Conservation (phyloP, 1,284 basidiomycete genomes). For the Apiotrichum laibachii region DNA sequence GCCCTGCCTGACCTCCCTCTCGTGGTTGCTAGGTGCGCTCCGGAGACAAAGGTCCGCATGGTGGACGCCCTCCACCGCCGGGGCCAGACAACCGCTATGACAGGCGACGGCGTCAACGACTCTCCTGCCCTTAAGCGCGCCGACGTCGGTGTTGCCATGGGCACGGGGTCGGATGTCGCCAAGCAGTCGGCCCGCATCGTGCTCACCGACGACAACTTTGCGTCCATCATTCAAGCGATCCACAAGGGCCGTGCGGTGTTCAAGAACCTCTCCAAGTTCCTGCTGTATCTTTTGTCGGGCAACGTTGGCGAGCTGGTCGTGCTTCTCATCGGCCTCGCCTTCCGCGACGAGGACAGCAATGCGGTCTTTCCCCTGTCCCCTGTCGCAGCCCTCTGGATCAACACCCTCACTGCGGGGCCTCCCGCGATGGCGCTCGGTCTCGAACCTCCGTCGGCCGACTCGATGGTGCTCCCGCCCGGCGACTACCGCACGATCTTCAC, state of each 20-base stretch:
- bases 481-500: slow-evolving; percentile 59
- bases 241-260: slow-evolving; percentile 61
- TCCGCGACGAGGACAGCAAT: slow-evolving; percentile 59
- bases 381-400: slow-evolving; percentile 64
- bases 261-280: slow-evolving; percentile 53
- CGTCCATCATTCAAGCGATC: slow-evolving; percentile 65
- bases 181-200: slow-evolving; percentile 62
- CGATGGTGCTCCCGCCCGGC: slow-evolving; percentile 61
- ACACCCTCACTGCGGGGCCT: slow-evolving; percentile 56
- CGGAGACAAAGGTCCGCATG: slow-evolving; percentile 59
- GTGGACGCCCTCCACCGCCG: slow-evolving; percentile 60
- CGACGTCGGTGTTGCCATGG: slow-evolving; percentile 68
- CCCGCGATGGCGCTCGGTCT: slow-evolving; percentile 64
- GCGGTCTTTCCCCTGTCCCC: slow-evolving; percentile 69
- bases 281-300: slow-evolving; percentile 57
- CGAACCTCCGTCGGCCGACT: slow-evolving; percentile 58
- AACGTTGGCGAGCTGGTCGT: slow-evolving; percentile 64
- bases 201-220: slow-evolving; percentile 69
- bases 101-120: slow-evolving; percentile 61
- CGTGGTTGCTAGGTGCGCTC: slow-evolving; percentile 61
- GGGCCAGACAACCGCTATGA: slow-evolving; percentile 51
- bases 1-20: slow-evolving; percentile 57
- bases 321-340: slow-evolving; percentile 64
- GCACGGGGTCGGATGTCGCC: slow-evolving; percentile 67
- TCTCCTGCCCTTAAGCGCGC: slow-evolving; percentile 59